Evolutionary conservation across 2,329 filamentous ascomycete species (phyloP), one percentile per base, ranked within the genome.

Genomic region (Alternaria arborescens): DNA sequence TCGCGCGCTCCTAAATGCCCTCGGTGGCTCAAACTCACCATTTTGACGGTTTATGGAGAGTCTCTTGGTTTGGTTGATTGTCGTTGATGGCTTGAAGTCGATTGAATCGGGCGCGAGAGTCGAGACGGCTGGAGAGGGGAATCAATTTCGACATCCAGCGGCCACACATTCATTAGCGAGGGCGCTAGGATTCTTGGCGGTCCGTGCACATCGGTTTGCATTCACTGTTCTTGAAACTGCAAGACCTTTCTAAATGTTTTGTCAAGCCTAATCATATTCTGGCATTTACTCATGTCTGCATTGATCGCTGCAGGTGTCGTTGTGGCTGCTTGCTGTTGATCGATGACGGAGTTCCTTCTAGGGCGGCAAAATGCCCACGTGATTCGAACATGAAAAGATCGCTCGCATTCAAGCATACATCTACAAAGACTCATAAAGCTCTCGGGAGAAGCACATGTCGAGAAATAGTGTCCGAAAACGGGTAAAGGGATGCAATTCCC

Each of bases 41-140:
- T 79, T 67, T 74, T 79, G 76, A 72, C 70, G 66, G 70, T 71
- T 76, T 78, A 70, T 71, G 67, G 65, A 66, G 67, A 72, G 71
- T 68, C 62, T 68, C 61, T 65, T 71, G 70, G 63, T 60, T 65
- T 55, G 67, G 67, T 62, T 71, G 51, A 68, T 70, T 69, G 58
- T 68, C 70, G 70, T 61, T 64, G 62, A 65, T 64, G 69, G 70
- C 66, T 71, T 67, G 70, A 66, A 70, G 72, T 71, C 68, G 73
- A 75, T 74, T 74, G 72, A 68, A 70, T 69, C 69, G 72, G 66
- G 70, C 71, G 74, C 71, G 70, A 71, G 70, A 68, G 65, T 71
- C 73, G 73, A 68, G 71, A 71, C 64, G 71, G 70, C 72, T 76
- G 54, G 62, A 43, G 40, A 57, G 42, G 52, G 48, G 54, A 47